Evolutionary conservation across 768 basidiomycete species (phyloP).

Genomic region (Galerina sulciceps): DNA sequence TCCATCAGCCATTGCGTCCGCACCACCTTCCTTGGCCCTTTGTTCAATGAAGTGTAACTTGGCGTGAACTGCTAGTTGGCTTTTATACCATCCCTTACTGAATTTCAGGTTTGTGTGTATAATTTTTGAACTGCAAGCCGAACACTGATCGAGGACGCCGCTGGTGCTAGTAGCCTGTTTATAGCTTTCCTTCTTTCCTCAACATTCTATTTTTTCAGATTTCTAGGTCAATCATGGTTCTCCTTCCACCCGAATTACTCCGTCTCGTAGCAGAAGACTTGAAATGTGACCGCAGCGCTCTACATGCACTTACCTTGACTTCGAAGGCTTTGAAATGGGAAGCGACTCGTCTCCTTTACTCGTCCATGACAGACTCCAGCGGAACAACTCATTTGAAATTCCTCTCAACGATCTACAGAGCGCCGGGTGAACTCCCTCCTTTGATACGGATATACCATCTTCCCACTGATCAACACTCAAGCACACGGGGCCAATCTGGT

Average conservation of each 20-base stretch:
- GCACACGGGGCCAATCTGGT: neutral
- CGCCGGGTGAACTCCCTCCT: neutral
- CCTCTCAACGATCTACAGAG: neutral
- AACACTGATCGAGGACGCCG: too few species aligned
- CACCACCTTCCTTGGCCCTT: too few species aligned
- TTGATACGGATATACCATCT: neutral
- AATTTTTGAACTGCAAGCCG: too few species aligned
- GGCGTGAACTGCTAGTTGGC: too few species aligned
- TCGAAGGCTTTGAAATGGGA: neutral
- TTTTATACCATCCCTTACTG: too few species aligned
- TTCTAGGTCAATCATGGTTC: too few species aligned
- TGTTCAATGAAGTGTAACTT: too few species aligned
- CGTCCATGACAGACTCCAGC: neutral
- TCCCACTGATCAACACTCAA: neutral
- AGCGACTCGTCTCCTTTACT: conserved; percentile 1
- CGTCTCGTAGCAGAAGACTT: conserved; percentile 1
- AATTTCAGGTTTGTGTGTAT: too few species aligned
- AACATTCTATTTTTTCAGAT: too few species aligned
- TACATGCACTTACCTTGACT: neutral
- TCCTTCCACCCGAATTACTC: conserved; percentile 3
- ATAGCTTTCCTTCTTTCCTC: too few species aligned
- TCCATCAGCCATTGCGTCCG: too few species aligned
- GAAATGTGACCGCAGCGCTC: neutral
- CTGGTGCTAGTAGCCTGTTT: too few species aligned
- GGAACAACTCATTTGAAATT: neutral